phyloP scores from a whole-genome alignment of 2,329 filamentous ascomycete species.

The Septoria linicola region DNA sequence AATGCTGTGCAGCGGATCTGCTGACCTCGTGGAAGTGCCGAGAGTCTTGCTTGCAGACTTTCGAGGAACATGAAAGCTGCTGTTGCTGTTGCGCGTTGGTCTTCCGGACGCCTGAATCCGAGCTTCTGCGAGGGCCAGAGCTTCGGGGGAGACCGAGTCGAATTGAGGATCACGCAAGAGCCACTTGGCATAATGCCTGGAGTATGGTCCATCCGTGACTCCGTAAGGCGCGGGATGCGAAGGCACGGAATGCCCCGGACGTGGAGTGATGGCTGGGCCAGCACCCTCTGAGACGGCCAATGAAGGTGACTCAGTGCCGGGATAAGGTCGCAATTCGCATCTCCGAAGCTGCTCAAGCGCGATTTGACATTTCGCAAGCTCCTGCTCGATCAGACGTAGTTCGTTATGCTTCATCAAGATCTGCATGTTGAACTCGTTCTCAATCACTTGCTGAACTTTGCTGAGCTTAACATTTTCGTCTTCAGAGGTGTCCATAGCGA shows the following conservation, averaged over 20 bases:
- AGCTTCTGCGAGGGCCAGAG: conserved; percentile 26
- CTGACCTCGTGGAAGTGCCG: conserved; percentile 62
- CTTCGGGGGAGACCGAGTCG: conserved; percentile 53
- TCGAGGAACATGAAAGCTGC: conserved; percentile 49
- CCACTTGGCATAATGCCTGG: conserved; percentile 94
- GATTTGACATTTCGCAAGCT: conserved; percentile 91
- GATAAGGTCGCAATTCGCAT: conserved; percentile 89
- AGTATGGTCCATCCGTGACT: conserved; percentile 87
- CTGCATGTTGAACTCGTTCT: conserved; percentile 85
- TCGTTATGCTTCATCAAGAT: conserved; percentile 94
- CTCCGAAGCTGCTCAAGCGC: conserved; percentile 90
- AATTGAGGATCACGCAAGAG: conserved; percentile 85
- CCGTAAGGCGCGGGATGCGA: conserved; percentile 84
- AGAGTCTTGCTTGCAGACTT: conserved; percentile 51
- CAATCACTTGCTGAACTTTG: conserved; percentile 68
- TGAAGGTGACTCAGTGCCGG: conserved; percentile 66
- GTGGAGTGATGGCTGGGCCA: conserved; percentile 66
- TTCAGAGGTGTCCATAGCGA: conserved; percentile 14
- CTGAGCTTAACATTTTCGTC: conserved; percentile 38
- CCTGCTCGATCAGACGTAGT: conserved; percentile 88
- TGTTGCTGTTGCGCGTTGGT: conserved; percentile 70
- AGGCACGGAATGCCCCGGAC: conserved; percentile 64
- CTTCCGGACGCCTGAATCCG: conserved; percentile 61
- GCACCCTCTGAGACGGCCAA: conserved; percentile 70
- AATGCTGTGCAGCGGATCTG: conserved; percentile 46